These are phyloP conservation scores for Cytospora leucostoma DNA, from an alignment of 2,329 filamentous ascomycete genomes.

Conservation along the genomic window DNA sequence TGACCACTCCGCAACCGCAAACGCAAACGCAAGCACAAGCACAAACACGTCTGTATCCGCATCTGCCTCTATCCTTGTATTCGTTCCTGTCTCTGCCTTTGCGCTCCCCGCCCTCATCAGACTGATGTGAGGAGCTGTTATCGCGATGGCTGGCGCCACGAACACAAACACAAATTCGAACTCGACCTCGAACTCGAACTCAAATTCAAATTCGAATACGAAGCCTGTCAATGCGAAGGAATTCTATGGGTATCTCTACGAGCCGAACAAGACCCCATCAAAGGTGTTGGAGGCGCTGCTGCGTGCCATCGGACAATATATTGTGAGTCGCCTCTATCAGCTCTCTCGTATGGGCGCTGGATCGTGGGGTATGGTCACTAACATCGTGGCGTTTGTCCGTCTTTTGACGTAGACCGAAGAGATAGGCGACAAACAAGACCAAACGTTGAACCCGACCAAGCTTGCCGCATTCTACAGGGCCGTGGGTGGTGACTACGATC, in stretches of 20 bases:
- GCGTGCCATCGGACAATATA: constrained; percentile 66
- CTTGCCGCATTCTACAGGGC: constrained; percentile 75
- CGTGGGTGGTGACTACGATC: constrained; percentile 75
- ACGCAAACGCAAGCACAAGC: no score
- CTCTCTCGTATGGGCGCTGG: background rate
- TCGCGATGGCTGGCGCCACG: constrained; percentile 25
- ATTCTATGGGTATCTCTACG: constrained; percentile 69
- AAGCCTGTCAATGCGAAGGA: constrained; percentile 33
- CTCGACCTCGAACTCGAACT: background rate
- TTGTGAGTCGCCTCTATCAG: constrained; percentile 55
- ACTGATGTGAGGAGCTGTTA: constrained; percentile 14
- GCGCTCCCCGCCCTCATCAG: constrained; percentile 3
- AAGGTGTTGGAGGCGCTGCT: constrained; percentile 68
- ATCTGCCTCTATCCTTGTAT: background rate
- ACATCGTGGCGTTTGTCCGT: constrained; percentile 24
- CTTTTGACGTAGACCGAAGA: constrained; percentile 50
- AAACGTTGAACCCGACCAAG: constrained; percentile 64
- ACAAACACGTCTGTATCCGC: background rate
- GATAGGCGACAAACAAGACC: constrained; percentile 58
- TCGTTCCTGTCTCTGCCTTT: background rate
- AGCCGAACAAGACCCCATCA: constrained; percentile 67
- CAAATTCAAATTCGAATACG: background rate
- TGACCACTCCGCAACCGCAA: background rate
- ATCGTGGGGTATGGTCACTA: constrained; percentile 8
- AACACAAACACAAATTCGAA: constrained; percentile 8